Percentiles rank a stretch among this genome's conserved stretches.
Conservation (phyloP, 768 basidiomycete genomes). For the Tylopilus sp. region DNA sequence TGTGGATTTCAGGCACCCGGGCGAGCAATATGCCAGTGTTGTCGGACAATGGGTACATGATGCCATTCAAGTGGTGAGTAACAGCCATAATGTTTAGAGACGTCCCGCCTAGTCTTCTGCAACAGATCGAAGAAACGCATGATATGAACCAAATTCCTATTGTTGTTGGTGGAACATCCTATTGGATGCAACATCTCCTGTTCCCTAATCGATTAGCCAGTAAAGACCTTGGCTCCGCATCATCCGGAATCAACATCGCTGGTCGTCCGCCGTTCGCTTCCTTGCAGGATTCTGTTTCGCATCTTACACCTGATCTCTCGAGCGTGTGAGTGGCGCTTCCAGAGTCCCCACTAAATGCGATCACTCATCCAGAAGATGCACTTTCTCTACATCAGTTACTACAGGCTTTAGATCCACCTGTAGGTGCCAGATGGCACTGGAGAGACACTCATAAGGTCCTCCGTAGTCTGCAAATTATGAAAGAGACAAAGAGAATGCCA, state of each 20-base stretch:
- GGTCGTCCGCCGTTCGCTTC: conserved; percentile 30
- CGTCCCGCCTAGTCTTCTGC: background rate
- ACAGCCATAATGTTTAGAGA: background rate
- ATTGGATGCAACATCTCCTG: conserved; percentile 95
- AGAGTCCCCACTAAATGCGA: conserved; percentile 53
- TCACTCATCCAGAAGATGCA: conserved; percentile 51
- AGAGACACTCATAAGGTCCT: conserved; percentile 87
- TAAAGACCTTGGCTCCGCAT: conserved; percentile 16
- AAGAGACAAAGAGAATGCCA: conserved; percentile 58
- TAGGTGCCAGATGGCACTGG: conserved; percentile 94
- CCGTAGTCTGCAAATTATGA: conserved; percentile 73
- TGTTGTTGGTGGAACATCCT: conserved; percentile 92
- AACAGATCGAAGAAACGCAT: conserved; percentile 75
- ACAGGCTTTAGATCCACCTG: conserved; percentile 59
- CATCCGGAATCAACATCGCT: background rate
- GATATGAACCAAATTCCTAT: conserved; percentile 67
- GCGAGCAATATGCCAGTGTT: conserved; percentile 83
- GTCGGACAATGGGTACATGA: conserved; percentile 88
- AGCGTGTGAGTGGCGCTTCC: conserved; percentile 58
- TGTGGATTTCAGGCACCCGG: conserved; percentile 84
- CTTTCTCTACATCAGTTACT: conserved; percentile 68
- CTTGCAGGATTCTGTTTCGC: conserved; percentile 40
- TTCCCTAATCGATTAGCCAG: conserved; percentile 72
- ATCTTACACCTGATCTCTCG: conserved; percentile 46
- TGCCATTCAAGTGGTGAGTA: conserved; percentile 68